Base-by-base conservation (phyloP, 345 rosid species). In the Anastatica hierochuntica region DNA sequence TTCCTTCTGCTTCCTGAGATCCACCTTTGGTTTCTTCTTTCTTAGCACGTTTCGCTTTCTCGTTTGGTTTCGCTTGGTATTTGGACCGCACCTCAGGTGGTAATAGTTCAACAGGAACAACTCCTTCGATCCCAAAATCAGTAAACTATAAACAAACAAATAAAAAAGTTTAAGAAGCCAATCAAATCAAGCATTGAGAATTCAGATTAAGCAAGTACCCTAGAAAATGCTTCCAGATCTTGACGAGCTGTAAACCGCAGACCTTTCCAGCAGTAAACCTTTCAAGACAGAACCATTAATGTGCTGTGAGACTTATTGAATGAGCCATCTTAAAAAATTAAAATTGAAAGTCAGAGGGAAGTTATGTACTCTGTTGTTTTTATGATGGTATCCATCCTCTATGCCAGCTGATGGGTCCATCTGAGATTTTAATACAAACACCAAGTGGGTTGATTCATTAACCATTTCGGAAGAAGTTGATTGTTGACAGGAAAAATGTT, bases 191-290 rank as follows among this genome's bases (percentile, higher is more conserved):
- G 30, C 57, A 64, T n/a, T 38, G 49, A 45, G 43, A 66, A 38
- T 5, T 38, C 14, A 39, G 46, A 38, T 26, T 26, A 14, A 53
- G 45, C 14, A 38, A 37, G 58, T 39, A 92, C 97, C 54, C 82
- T 79, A 26, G 98, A 92, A 71, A 92, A 92, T 50, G 95, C 95
- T 55, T 92, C 97, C 73, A 92, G 76, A 70, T 92, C 97, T 74
- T 92, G 98, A 62, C 97, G 76, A 46, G 98, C 97, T 44, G 98
- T 64, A 66, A 83, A 66, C 11, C 95, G 83, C 14, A 92, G 84
- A 65, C 98, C 98, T 73, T 92, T 92, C 97, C 98, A 92, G 79
- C 98, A 92, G 59, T 88, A 92, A 62, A 88, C 98, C 98, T 88
- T 76, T 57, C 68, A 45, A 43, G 39, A 31, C 54, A 43, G 53